Evolutionary conservation across 768 basidiomycete genomes (phyloP), one percentile per base, ranked within the genome.

Genomic region (Psilocybe cubensis): DNA sequence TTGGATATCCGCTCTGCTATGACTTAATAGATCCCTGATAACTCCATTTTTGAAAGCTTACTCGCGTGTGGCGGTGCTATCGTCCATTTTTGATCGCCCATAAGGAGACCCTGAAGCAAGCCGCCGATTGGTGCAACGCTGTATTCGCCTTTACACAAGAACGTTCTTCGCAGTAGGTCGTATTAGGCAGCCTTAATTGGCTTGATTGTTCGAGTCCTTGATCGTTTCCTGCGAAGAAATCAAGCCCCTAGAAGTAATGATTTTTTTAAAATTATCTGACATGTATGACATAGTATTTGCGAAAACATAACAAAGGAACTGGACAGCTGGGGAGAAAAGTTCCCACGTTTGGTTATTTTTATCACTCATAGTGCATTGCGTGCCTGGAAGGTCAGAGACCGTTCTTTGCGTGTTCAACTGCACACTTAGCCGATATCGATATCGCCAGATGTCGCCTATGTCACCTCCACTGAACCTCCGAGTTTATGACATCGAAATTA

Each of bases 401-500:
- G 46, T 48, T 20, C 46, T 29, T 54, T 49, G 31, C 46, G 58
- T 54, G 58, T 54, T 54, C 35, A 47, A 54, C 42, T 54, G 58
- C 24, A 53, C 35, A 27, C 28, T 49, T 52, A 40, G 46, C 54
- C 29, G 46, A 52, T 57, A 52, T 55, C 53, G 58, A 63, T 62
- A 52, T 48, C 56, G 57, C 56, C 48, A 31, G 41, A 41, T 43
- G 28, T 41, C 42, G 20, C 52, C 57, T 45, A 58, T 57, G 48
- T 54, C 53, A 50, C 54, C 49, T 60, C 63, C 58, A 65, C 63
- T 58, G 51, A 56, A 65, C 55, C 55, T 65, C 63, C 63, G 63
- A 54, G 47, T 52, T 33, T 40, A 52, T 52, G 49, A 49, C 58
- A 59, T 54, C 52, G 47, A 48, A 52, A 42, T 47, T 53, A 43